Base-by-base conservation (phyloP, 257 asterid species). In the Craterostigma plantagineum region DNA sequence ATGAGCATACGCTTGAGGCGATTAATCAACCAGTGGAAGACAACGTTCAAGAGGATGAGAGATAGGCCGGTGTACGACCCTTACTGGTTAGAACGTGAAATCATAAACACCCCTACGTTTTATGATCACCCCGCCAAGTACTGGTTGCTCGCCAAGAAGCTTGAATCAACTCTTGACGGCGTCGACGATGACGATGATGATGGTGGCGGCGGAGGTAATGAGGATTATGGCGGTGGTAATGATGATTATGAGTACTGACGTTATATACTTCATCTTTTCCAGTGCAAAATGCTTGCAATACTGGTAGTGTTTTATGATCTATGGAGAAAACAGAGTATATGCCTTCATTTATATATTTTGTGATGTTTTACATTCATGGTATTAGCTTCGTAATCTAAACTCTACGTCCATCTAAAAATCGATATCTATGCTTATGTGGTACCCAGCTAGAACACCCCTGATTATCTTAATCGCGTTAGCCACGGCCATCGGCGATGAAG, bases 1-100 rank as follows among this genome's bases (percentile, higher is more conserved):
- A 58, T 45, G 76, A 85, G 93, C 43, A n/a, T 67, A 11, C 92
- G 93, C 47, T 68, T 80, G 9, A 18, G n/a, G 40, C 76, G 78
- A 9, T 52, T 67, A 16, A 48, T 68, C 1, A 53, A 56, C 39
- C 33, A 47, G 11, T 76, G 74, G 68, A 46, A 46, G 50, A 49
- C 30, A 13, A 58, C 58, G 54, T 46, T 67, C 54, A 43, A 45
- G 62, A 60, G 48, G 34, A 38, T 64, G 71, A 55, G 18, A 43
- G 49, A 48, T 46, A 49, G 49, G 51, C 55, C 48, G 16, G 62
- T 38, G 52, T 56, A 43, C 13, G 76, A 72, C 52, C 85, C 92
- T 3, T 30, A 62, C 33, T 70, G 77, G 90, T 54, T 80, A 56
- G 80, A 63, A 50, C 71, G 59, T 3, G 76, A 30, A 45, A 72